These are phyloP conservation scores for Phlyctochytrium bullatum DNA, from an alignment of 192 early-diverging fungal species.

Conservation along the genomic window DNA sequence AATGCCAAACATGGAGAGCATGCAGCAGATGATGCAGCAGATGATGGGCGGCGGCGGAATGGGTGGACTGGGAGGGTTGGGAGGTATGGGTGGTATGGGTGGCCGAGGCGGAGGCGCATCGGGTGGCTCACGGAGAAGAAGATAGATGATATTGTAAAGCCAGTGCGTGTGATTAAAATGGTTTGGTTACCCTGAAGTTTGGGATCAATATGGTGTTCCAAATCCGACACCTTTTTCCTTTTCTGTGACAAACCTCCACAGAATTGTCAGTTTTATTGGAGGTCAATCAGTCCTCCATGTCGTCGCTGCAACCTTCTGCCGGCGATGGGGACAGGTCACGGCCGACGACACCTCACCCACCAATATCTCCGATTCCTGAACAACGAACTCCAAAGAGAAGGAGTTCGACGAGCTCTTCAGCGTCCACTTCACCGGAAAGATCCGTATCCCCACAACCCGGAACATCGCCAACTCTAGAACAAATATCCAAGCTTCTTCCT, in stretches of 20 bases:
- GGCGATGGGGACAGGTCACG: background rate
- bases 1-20: constrained; percentile 48
- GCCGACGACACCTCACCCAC: background rate
- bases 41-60: constrained; percentile 60
- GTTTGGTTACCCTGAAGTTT: too few relatives aligned
- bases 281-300: too few relatives aligned
- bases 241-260: too few relatives aligned
- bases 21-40: constrained; percentile 83
- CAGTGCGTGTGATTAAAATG: too few relatives aligned
- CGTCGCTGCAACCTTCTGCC: too few relatives aligned
- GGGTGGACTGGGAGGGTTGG: constrained; percentile 44
- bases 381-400: background rate
- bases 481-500: background rate
- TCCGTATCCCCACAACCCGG: background rate
- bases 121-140: too few relatives aligned
- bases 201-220: too few relatives aligned
- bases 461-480: background rate
- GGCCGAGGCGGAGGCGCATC: too few relatives aligned
- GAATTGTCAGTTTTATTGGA: too few relatives aligned
- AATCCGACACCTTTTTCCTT: too few relatives aligned
- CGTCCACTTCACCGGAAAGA: background rate
- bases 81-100: background rate
- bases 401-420: background rate
- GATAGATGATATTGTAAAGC: too few relatives aligned
- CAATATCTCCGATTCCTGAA: background rate